Percentiles rank a stretch among this genome's conserved stretches.
Conservation (phyloP, 257 asterid species). For the Euphrasia confusa region DNA sequence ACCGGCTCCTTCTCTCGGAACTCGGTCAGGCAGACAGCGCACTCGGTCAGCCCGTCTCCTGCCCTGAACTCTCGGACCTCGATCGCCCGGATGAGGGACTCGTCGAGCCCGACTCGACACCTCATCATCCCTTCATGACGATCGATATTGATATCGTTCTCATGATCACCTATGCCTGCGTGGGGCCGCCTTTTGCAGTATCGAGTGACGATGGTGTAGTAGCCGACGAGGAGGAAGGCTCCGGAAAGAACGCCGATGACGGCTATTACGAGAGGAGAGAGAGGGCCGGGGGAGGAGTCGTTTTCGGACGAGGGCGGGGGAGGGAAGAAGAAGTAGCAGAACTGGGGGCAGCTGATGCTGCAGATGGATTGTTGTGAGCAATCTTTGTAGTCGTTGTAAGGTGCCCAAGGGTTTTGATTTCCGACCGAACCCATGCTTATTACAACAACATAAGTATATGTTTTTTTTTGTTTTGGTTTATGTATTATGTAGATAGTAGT, state of each 20-base stretch:
- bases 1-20: constrained; percentile 59
- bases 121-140: no score
- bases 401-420: constrained; percentile 54
- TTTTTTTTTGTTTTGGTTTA: neutral
- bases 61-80: constrained; percentile 45
- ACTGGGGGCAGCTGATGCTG: constrained; percentile 73
- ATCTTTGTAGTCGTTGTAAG: constrained; percentile 45
- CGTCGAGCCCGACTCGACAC: constrained; percentile 50
- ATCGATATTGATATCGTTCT: no score
- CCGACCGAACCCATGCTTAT: constrained; percentile 50
- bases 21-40: constrained; percentile 72
- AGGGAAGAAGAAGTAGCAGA: constrained; percentile 70
- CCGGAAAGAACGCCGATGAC: constrained; percentile 37
- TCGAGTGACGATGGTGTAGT: constrained; percentile 45
- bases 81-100: constrained; percentile 44
- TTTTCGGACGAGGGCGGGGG: constrained; percentile 52
- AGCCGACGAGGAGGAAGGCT: constrained; percentile 43
- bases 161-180: neutral
- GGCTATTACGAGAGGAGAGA: constrained; percentile 58
- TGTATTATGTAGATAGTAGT: no score
- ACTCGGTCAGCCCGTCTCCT: constrained; percentile 54
- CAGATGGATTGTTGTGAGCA: constrained; percentile 64
- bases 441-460: no score
- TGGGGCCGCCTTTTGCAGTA: constrained; percentile 36
- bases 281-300: constrained; percentile 28